Evolutionary conservation across 1,284 basidiomycete genomes (phyloP), one percentile per base, ranked within the genome.

Genomic region (Fomitopsis schrenkii): DNA sequence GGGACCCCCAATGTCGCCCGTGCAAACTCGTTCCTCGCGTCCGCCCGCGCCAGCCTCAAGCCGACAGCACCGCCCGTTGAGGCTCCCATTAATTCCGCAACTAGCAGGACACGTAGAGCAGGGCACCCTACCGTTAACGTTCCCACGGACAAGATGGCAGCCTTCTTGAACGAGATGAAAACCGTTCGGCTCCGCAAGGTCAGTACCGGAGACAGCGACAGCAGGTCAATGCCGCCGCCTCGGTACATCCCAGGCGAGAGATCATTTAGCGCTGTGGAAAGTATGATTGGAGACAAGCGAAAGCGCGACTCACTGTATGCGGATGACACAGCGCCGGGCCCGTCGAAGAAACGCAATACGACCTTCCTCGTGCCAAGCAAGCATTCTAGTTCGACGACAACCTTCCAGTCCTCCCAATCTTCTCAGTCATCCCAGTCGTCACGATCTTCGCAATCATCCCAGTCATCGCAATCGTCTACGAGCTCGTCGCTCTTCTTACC

Each of bases 81-180:
- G 68, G 84, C 82, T 0, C 85, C 87, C 2, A 90, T 90, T 59
- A 90, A 87, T 62, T 73, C 78, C 5, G 72, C 68, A 5, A 63
- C 66, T 6, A 59, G 64, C 0, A 65, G 64, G 48, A 68, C 74
- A 14, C 79, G 77, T 57, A 77, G 82, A 54, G 74, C 80, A 3
- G 87, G 87, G 5, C 80, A 83, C 59, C 86, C 90, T 0, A 86
- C 88, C 0, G 78, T 91, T 19, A 87, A 86, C 33, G 78, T 93
- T 7, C 81, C 87, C 0, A 79, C 85, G 4, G 91, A 92, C 63
- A 90, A 91, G 70, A 91, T 93, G 87, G 87, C 86, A 0, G 88
- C 85, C 2, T 93, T 93, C 68, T 71, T 93, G 63, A 85, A 75
- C 14, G 91, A 93, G 71, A 84, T 93, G 80, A 92, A 91, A 76